A percentile compares a stretch with the other conserved stretches of the same genome.
Conservation (phyloP, 2,329 filamentous ascomycete species). For the Apiospora aurea region DNA sequence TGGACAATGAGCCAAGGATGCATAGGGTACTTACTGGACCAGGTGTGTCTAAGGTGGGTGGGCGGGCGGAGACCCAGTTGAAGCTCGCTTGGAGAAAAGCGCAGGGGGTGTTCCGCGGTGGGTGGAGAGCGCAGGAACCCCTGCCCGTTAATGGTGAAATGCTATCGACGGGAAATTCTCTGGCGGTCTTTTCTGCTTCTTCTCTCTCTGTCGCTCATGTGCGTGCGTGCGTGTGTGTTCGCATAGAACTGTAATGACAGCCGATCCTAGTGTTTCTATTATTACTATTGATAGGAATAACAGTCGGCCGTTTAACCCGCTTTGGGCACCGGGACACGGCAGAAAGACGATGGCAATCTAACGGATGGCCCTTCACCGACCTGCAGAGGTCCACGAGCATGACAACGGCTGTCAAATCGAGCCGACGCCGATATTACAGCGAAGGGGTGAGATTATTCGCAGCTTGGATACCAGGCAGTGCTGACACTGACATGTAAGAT, state of each 20-base stretch:
- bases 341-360: constrained; percentile 13
- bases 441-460: not conserved
- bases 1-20: constrained; percentile 42
- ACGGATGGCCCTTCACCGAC: constrained; percentile 5
- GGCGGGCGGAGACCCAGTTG: constrained; percentile 39
- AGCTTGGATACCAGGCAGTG: not conserved
- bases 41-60: constrained; percentile 25
- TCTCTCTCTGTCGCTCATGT: too few species aligned
- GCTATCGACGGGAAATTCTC: not conserved
- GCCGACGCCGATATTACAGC: constrained; percentile 14
- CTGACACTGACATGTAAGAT: not conserved
- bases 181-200: not conserved
- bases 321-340: constrained; percentile 1
- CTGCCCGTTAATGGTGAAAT: constrained; percentile 15
- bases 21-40: constrained; percentile 15
- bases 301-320: constrained; percentile 5
- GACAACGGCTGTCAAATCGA: constrained; percentile 7
- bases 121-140: not conserved
- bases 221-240: not conserved
- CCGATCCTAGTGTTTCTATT: constrained; percentile 6
- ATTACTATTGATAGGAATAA: constrained; percentile 16
- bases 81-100: constrained; percentile 47
- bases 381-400: constrained; percentile 6
- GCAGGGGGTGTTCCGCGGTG: constrained; percentile 16
- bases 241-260: not conserved